These are phyloP conservation scores for Pseudocercospora cruenta DNA, from an alignment of 2,329 filamentous ascomycete genomes.

Conservation along the genomic window DNA sequence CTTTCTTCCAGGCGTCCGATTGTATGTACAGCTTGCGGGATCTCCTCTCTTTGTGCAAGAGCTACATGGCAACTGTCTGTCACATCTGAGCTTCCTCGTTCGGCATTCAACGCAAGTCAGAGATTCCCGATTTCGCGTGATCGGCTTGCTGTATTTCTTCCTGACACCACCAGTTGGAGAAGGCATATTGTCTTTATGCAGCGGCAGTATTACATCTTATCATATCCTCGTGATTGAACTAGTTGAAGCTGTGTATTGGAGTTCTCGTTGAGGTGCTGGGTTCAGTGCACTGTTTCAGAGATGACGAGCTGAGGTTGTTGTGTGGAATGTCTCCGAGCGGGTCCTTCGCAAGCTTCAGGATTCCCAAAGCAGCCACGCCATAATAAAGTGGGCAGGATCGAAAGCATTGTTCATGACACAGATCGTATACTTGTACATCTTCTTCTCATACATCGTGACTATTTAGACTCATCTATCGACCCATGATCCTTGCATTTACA, in stretches of 20 bases:
- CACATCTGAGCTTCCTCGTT: conserved; percentile 20
- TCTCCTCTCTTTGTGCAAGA: conserved; percentile 15
- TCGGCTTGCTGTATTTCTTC: conserved; percentile 13
- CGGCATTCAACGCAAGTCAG: conserved; percentile 17
- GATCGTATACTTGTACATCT: background rate
- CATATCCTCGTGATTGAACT: background rate
- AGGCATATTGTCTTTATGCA: background rate
- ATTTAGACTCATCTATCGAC: conserved; percentile 4
- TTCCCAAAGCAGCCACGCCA: background rate
- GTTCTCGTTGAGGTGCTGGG: background rate
- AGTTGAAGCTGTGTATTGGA: too few relatives aligned
- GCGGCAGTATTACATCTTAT: background rate
- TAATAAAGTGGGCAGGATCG: background rate
- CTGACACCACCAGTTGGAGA: background rate
- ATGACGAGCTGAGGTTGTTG: background rate
- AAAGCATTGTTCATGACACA: background rate
- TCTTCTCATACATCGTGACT: background rate
- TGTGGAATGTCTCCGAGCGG: background rate
- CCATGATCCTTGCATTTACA: conserved; percentile 2
- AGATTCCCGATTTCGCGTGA: conserved; percentile 19
- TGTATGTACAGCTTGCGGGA: conserved; percentile 10
- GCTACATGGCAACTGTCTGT: conserved; percentile 13
- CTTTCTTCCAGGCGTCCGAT: conserved; percentile 2
- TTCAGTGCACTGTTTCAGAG: background rate
- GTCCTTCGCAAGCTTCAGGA: background rate